These are phyloP conservation scores for Aureobasidium sp. DNA, from an alignment of 2,329 filamentous ascomycete genomes.

Conservation along the genomic window DNA sequence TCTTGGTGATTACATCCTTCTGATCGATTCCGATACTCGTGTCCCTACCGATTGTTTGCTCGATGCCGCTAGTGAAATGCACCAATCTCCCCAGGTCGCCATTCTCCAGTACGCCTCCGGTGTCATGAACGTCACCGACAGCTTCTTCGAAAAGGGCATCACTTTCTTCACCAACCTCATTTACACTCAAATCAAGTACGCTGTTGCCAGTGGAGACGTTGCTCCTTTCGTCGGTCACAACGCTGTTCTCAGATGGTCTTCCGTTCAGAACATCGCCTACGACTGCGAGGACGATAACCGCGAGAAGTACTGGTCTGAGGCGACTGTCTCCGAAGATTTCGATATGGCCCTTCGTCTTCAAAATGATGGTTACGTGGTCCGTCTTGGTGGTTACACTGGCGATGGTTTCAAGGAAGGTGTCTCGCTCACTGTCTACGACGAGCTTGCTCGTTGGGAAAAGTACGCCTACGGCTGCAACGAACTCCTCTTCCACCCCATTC, in stretches of 20 bases:
- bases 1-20: constrained; percentile 71
- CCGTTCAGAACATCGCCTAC: constrained; percentile 65
- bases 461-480: constrained; percentile 80
- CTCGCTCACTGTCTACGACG: constrained; percentile 75
- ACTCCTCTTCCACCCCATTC: constrained; percentile 69
- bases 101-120: constrained; percentile 71
- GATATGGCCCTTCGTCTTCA: constrained; percentile 74
- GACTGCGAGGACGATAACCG: constrained; percentile 56
- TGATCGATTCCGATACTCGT: constrained; percentile 73
- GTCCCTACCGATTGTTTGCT: constrained; percentile 69
- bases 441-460: constrained; percentile 78
- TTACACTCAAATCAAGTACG: constrained; percentile 68
- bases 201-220: constrained; percentile 68
- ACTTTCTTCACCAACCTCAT: constrained; percentile 52
- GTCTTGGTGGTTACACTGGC: constrained; percentile 62
- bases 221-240: constrained; percentile 78
- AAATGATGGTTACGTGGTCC: constrained; percentile 62
- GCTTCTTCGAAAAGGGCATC: constrained; percentile 45
- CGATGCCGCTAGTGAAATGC: constrained; percentile 74
- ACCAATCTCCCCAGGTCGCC: constrained; percentile 67
- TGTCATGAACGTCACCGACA: constrained; percentile 70
- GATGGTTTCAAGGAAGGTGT: constrained; percentile 79
- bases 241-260: constrained; percentile 65
- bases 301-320: constrained; percentile 76
- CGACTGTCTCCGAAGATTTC: constrained; percentile 72